Evolutionary conservation across 306 rosid species (phyloP).

Genomic region (Ormosia semicastrata): DNA sequence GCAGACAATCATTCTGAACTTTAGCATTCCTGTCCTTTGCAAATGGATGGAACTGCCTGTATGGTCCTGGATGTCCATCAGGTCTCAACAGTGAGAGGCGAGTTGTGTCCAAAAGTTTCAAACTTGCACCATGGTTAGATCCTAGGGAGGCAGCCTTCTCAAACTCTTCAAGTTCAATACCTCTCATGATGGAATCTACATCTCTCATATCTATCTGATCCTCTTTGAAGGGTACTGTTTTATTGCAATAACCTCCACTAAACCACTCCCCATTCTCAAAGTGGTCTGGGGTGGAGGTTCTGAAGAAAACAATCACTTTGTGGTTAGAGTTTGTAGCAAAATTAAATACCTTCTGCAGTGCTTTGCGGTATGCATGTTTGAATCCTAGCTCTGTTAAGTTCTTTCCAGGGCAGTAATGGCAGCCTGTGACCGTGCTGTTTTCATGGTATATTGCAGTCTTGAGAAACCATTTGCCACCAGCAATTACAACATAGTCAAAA

Average conservation of each 20-base stretch:
- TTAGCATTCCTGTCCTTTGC: slow-evolving; percentile 24
- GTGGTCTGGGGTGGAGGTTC: slow-evolving; percentile 85
- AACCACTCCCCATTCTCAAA: slow-evolving; percentile 87
- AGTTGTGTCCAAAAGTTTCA: slow-evolving; percentile 71
- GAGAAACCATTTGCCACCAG: slow-evolving; percentile 84
- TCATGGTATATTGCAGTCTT: slow-evolving; percentile 75
- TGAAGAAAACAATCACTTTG: slow-evolving; percentile 52
- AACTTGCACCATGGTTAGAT: slow-evolving; percentile 2
- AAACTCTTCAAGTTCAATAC: slow-evolving; percentile 65
- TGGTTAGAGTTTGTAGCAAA: slow-evolving; percentile 40
- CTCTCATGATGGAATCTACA: slow-evolving; percentile 50
- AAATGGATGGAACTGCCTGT: slow-evolving; percentile 73
- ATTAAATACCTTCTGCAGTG: slow-evolving; percentile 37
- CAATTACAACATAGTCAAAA: slow-evolving; percentile 52
- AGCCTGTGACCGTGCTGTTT: slow-evolving; percentile 45
- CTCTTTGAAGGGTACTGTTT: slow-evolving; percentile 69
- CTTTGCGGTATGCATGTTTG: slow-evolving; percentile 58
- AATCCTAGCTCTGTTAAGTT: slow-evolving; percentile 66
- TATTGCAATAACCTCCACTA: slow-evolving; percentile 83
- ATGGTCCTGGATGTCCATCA: slow-evolving; percentile 90
- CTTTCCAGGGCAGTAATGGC: slow-evolving; percentile 66
- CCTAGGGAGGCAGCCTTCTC: slow-evolving; percentile 28
- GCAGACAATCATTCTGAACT: slow-evolving; percentile 41
- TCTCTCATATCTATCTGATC: slow-evolving; percentile 37
- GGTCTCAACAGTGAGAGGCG: slow-evolving; percentile 67